These are phyloP conservation scores for Fraxinus excelsior DNA, from an alignment of 257 asterid genomes.

Conservation along the genomic window DNA sequence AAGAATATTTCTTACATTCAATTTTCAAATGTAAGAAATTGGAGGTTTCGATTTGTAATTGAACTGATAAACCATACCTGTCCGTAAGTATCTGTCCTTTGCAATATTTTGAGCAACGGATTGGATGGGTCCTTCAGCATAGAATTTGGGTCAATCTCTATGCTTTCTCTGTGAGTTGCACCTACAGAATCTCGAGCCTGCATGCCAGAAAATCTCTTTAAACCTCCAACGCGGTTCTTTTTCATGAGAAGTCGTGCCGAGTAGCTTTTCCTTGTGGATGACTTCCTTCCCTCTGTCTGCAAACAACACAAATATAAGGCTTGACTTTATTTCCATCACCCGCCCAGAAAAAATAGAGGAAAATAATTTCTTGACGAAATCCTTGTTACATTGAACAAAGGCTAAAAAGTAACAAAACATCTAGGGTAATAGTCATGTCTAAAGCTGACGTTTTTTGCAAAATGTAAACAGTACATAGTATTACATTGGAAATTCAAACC, in stretches of 20 bases:
- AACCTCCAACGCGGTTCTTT: slow-evolving; percentile 36
- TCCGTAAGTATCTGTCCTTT: slow-evolving; percentile 9
- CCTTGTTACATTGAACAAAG: neutral
- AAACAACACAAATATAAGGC: slow-evolving; percentile 12
- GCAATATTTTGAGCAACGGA: slow-evolving; percentile 9
- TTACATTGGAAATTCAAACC: slow-evolving; percentile 20
- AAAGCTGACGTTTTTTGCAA: neutral
- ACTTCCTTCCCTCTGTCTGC: slow-evolving; percentile 36
- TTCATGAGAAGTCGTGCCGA: slow-evolving; percentile 34
- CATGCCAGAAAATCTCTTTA: slow-evolving; percentile 31
- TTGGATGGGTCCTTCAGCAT: slow-evolving; percentile 11
- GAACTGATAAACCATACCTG: neutral
- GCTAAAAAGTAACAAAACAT: neutral
- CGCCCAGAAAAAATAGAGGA: neutral
- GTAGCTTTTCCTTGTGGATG: slow-evolving; percentile 38
- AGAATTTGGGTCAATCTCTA: slow-evolving; percentile 14
- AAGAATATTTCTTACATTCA: too few species aligned
- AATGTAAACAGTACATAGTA: neutral
- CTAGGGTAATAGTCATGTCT: neutral
- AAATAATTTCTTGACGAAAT: neutral
- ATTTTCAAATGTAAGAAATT: neutral
- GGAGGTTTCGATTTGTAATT: neutral
- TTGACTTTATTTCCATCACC: neutral
- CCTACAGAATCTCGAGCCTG: slow-evolving; percentile 25
- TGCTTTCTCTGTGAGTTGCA: slow-evolving; percentile 21